A percentile compares a stretch with the other conserved stretches of the same genome.
Evolutionary conservation across 257 asterid genomes (phyloP).

Genomic region (Avicennia marina): DNA sequence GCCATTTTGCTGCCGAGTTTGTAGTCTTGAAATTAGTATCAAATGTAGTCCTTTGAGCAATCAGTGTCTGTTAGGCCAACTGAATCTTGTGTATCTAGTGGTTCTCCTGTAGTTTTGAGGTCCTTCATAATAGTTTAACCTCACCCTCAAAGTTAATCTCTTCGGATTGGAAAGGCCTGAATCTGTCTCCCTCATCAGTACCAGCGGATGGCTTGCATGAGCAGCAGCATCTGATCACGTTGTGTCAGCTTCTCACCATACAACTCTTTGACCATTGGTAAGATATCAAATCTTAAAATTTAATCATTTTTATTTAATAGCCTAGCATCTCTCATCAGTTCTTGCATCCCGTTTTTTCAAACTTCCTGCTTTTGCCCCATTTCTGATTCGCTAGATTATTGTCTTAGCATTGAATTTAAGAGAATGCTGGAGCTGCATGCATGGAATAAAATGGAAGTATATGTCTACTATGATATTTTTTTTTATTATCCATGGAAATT

Average conservation of each 20-base stretch:
- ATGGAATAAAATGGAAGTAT: neutral
- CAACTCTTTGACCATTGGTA: constrained; percentile 24
- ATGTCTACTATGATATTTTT: neutral
- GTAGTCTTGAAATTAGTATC: neutral
- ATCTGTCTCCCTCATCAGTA: constrained; percentile 50
- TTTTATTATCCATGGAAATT: neutral
- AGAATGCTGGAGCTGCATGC: neutral
- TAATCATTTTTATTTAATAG: constrained; percentile 18
- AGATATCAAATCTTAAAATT: constrained; percentile 25
- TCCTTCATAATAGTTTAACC: constrained; percentile 8
- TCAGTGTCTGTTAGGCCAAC: neutral
- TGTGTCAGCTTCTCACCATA: constrained; percentile 33
- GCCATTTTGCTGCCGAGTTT: constrained; percentile 3
- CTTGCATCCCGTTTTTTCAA: constrained; percentile 10
- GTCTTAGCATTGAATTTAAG: neutral
- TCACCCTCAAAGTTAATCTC: constrained; percentile 12
- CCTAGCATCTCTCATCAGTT: constrained; percentile 17
- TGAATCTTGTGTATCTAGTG: constrained; percentile 2
- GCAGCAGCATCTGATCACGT: constrained; percentile 30
- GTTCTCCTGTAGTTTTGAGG: constrained; percentile 9
- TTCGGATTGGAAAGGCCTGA: constrained; percentile 31
- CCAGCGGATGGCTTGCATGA: constrained; percentile 49
- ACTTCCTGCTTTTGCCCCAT: constrained; percentile 16
- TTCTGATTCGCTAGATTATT: constrained; percentile 12
- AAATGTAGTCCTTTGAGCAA: neutral